Conservation (phyloP, 2,329 filamentous ascomycete species). For the Fragosphaeria purpurea region DNA sequence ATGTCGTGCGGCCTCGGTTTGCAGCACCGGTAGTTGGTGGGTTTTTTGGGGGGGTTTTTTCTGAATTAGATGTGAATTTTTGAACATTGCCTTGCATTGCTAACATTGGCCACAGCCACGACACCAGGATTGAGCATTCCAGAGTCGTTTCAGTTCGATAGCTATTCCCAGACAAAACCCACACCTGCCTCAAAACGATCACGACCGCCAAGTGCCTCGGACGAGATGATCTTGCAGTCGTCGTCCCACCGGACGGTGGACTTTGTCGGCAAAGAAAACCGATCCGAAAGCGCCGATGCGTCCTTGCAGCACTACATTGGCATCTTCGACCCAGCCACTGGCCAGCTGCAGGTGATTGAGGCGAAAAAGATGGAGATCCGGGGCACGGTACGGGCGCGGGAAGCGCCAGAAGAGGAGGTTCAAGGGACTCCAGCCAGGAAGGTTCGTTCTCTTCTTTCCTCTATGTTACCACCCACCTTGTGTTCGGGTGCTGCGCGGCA, state of each 20-base stretch:
- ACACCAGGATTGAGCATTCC: constrained; percentile 30
- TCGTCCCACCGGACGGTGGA: constrained; percentile 46
- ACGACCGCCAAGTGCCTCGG: constrained; percentile 20
- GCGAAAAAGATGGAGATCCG: constrained; percentile 55
- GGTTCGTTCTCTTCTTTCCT: constrained; percentile 18
- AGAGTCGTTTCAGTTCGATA: constrained; percentile 32
- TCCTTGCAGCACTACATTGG: constrained; percentile 55
- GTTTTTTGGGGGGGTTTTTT: not conserved
- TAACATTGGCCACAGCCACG: constrained; percentile 23
- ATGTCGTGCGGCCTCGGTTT: constrained; percentile 33
- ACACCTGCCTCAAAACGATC: constrained; percentile 20
- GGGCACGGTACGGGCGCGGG: constrained; percentile 45
- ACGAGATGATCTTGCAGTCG: constrained; percentile 49
- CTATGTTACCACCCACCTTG: not conserved
- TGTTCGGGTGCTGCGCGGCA: too few species aligned
- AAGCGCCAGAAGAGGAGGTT: constrained; percentile 37
- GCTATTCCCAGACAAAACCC: constrained; percentile 36
- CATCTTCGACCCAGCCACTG: constrained; percentile 51
- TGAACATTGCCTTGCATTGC: too few species aligned
- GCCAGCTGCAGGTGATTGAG: constrained; percentile 49
- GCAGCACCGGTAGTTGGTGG: constrained; percentile 36
- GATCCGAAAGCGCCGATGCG: constrained; percentile 27
- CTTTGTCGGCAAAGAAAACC: constrained; percentile 49
- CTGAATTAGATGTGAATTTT: not conserved
- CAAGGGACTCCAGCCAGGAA: constrained; percentile 25